These are phyloP conservation scores for Euclidium syriacum DNA, from an alignment of 345 rosid genomes.

Conservation along the genomic window DNA sequence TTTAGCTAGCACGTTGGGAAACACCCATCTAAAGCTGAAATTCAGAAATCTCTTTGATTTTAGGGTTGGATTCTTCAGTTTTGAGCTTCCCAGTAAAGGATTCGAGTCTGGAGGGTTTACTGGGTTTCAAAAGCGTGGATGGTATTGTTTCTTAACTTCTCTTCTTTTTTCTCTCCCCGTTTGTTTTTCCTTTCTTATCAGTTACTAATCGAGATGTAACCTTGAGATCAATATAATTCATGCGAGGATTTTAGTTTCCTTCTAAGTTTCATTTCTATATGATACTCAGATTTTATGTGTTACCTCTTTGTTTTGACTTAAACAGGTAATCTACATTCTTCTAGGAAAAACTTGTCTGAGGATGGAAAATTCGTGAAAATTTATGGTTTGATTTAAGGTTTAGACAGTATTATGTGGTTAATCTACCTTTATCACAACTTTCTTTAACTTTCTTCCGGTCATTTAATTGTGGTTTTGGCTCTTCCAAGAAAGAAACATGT, in stretches of 20 bases:
- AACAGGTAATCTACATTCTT: not conserved
- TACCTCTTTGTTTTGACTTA: too few relatives aligned
- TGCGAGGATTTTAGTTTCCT: not conserved
- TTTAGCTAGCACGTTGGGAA: constrained; percentile 28
- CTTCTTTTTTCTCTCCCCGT: too few relatives aligned
- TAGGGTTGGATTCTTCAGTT: constrained; percentile 29
- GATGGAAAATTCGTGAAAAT: not conserved
- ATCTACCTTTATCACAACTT: not conserved
- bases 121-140: constrained; percentile 25
- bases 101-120: constrained; percentile 22
- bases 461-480: not conserved
- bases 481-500: not conserved
- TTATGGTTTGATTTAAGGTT: not conserved
- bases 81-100: constrained; percentile 21
- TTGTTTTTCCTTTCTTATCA: too few relatives aligned
- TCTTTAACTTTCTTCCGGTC: not conserved
- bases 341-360: not conserved
- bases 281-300: not conserved
- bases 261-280: not conserved
- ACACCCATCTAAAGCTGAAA: constrained; percentile 23
- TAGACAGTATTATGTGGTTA: not conserved
- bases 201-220: not conserved
- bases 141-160: constrained; percentile 29
- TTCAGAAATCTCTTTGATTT: constrained; percentile 17
- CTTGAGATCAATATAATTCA: not conserved